Evolutionary conservation across 257 asterid species (phyloP), one percentile per base, ranked within the genome.

Genomic region (Echium plantagineum): DNA sequence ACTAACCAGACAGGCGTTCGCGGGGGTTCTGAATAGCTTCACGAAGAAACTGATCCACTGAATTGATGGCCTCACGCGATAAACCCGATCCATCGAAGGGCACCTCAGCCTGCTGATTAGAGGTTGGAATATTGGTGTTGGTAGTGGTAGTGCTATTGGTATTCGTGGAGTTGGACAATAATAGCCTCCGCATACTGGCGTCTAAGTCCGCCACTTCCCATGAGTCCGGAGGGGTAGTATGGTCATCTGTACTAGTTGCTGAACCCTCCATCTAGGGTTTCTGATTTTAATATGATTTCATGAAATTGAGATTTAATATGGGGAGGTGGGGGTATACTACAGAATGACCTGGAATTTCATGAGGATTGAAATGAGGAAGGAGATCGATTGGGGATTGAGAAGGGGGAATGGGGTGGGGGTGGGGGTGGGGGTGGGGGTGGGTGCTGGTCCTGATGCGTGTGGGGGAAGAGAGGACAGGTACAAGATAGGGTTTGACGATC

Each of bases 201-300:
- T 89, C 99, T 59, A 89, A 84, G 74, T 94, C 97, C 58, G 95
- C 99, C 22, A 81, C 93, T 88, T 94, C 99, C 99, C 97, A 94
- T 49, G 99, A 94, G 81, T 94, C 99, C 64, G 97, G 96, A 20
- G 81, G 77, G 63, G 71, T 77, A 31, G 72, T 79, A 15, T 75
- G 74, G 57, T 89, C 97, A 42, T 91, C 95, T 68, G 81, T 63
- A 63, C 75, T 73, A 73, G 73, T 77, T 2, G 6, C 5, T 74
- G 91, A 80, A 76, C 83, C 84, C 64, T 82, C 98, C 98, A 85
- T 91, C 49, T 64, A 64, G 78, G 66, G 72, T 48, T 73, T 30
- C 66, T 56, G 62, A 56, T 42, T 6, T 20, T 16, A 28, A 28
- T 6, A 28, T 28, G 5, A 28, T 28, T 28, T 28, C 32, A 24